Base-by-base conservation (phyloP, 495 filamentous ascomycete genomes). In the Clohesyomyces aquaticus region DNA sequence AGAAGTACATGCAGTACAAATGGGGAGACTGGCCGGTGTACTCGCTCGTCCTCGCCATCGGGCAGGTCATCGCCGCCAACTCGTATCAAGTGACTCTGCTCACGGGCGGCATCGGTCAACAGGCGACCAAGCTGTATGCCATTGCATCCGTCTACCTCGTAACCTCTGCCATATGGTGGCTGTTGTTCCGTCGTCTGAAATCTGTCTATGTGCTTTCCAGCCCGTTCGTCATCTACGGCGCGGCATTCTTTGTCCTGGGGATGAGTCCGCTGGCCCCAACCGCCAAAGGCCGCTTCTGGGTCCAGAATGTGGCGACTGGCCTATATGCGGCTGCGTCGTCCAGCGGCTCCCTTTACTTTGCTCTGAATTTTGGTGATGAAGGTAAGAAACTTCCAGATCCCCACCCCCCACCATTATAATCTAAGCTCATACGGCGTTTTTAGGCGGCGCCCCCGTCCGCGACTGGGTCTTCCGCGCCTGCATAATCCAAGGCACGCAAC, bases 21-120 rank as follows among this genome's bases (percentile, higher is more conserved):
- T 61, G 80, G 43, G 73, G 78, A 18, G 84, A 88, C 65, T 91
- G 88, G 88, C 88, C 88, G 0, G 63, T 91, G 8, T 91, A 91
- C 74, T 83, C 87, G 4, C 80, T 91, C 59, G 76, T 90, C 42
- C 77, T 89, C 18, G 86, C 86, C 48, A 77, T 89, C 70, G 85
- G 84, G 4, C 87, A 88, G 70, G 82, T 89, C 60, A 80, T 89
- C 45, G 83, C 87, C 0, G 83, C 84, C 50, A 88, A 86, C 68
- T 87, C 83, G 0, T 87, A 88, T 73, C 86, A 89, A 62, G 85
- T 89, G 70, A 86, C 85, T 4, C 80, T 89, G 14, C 74, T 89
- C 21, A 82, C 79, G 4, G 87, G 86, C 22, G 79, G 82, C 60
- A 76, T 83, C 14, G 84, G 82, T 18, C 77, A 88, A 68, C 77